A percentile compares a stretch with the other conserved stretches of the same genome.
Conservation (phyloP, 208 protist genomes). For the Wallacemonas sp. region DNA sequence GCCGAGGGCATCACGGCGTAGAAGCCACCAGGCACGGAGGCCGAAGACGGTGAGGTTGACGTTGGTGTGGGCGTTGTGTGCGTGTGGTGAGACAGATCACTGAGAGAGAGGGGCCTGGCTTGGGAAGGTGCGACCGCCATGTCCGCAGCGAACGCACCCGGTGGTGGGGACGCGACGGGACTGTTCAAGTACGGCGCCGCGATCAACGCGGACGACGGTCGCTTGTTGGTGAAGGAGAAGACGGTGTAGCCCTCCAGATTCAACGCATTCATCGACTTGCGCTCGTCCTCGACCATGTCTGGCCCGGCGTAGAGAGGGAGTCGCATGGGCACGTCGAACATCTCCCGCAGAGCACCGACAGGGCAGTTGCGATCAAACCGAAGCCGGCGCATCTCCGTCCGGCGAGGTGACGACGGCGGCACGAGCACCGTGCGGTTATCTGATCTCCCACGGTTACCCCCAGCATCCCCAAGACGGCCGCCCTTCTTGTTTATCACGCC, state of each 20-base stretch:
- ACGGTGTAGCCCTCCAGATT: constrained; percentile 14
- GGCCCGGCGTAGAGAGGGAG: constrained; percentile 33
- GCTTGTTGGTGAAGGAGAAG: constrained; percentile 12
- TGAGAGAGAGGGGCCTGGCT: not conserved
- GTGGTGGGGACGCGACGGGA: constrained; percentile 12
- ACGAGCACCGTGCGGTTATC: not conserved
- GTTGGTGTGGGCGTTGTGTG: not conserved
- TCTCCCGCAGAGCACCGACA: constrained; percentile 60
- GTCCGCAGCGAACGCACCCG: not conserved
- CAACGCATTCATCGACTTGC: constrained; percentile 14
- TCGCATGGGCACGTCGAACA: constrained; percentile 29
- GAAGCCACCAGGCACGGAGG: not conserved
- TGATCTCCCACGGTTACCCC: not conserved
- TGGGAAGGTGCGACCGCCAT: not conserved
- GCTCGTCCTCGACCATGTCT: constrained; percentile 24
- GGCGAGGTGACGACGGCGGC: not conserved
- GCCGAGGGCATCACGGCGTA: constrained; percentile 15
- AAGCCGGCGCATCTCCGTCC: constrained; percentile 30
- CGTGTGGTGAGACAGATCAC: not conserved
- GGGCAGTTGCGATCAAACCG: constrained; percentile 48
- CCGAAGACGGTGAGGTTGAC: constrained; percentile 5
- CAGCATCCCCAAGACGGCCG: constrained; percentile 1
- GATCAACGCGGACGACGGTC: constrained; percentile 7
- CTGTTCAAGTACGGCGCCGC: constrained; percentile 14
- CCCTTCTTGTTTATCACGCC: not conserved